Percentiles rank a stretch among this genome's conserved stretches.
phyloP scores from a whole-genome alignment of 768 basidiomycete species.

The Hemileccinum rubropunctum region DNA sequence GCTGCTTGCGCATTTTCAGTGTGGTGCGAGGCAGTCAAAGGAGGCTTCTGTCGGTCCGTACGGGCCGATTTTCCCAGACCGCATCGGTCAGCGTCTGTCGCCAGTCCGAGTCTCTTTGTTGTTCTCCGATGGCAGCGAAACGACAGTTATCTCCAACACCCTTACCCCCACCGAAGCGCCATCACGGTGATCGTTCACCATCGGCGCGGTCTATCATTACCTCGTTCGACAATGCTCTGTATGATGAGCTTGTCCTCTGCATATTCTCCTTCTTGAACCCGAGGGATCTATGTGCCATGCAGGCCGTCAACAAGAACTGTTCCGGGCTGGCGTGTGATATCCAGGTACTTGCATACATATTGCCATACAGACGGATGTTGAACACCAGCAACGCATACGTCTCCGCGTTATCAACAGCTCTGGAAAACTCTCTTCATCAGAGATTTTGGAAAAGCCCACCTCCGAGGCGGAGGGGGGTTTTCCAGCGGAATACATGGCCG shows the following conservation, averaged over 20 bases:
- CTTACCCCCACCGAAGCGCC: slow-evolving; percentile 59
- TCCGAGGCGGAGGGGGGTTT: slow-evolving; percentile 68
- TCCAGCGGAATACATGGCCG: slow-evolving; percentile 53
- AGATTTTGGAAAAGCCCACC: slow-evolving; percentile 63
- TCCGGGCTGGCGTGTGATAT: slow-evolving; percentile 64
- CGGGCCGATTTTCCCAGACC: slow-evolving; percentile 13
- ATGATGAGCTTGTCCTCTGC: slow-evolving; percentile 72
- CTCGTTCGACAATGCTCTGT: slow-evolving; percentile 57
- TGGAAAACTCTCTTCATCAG: slow-evolving; percentile 67
- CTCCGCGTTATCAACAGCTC: slow-evolving; percentile 38
- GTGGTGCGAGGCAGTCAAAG: background rate
- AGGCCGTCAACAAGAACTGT: slow-evolving; percentile 64
- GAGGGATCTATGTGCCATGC: slow-evolving; percentile 63
- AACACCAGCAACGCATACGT: slow-evolving; percentile 6
- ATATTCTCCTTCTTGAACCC: slow-evolving; percentile 72
- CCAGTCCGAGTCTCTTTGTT: background rate
- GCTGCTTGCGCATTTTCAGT: background rate
- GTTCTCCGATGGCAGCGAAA: slow-evolving; percentile 35
- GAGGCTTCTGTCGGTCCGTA: background rate
- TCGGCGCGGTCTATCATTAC: slow-evolving; percentile 17
- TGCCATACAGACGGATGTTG: slow-evolving; percentile 10
- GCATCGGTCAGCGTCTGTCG: background rate
- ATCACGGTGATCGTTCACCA: slow-evolving; percentile 30
- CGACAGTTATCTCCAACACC: slow-evolving; percentile 45
- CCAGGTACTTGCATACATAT: slow-evolving; percentile 42